Base-by-base conservation (phyloP, 2,329 filamentous ascomycete species). In the Phialemoniopsis sp. region DNA sequence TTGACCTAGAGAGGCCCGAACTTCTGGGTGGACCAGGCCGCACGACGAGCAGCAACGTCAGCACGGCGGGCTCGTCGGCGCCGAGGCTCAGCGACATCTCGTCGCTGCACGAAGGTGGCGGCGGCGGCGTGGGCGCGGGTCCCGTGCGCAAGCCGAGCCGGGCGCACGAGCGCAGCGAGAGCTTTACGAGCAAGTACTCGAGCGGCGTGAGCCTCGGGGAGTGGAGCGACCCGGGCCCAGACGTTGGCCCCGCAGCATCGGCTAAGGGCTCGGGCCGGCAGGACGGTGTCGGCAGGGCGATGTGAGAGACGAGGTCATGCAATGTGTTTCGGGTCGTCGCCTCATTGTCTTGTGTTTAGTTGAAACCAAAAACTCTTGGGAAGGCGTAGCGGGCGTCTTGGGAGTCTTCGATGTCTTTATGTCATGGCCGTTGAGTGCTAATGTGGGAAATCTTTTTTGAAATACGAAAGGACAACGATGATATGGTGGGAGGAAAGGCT, bases 1-100 rank as follows among this genome's bases (percentile, higher is more conserved):
- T 83, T 50, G 80, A 84, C 47, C 64, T 83, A n/a, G 79, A 83
- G 52, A 57, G 66, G 32, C 66, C 73, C 28, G 66, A 76, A 49
- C 58, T 73, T 7, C 60, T 68, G 4, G 51, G 50, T 33, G 50
- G 55, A 26, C 51, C 50, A 34, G 53, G 29, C 10, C 18, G 13
- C 16, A 19, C 15, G 35, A 54, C 60, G 3, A 53, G 54, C 41
- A 53, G 53, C 41, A 54, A 48, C 37, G 47, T 47, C 45, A 55
- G 53, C 44, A 51, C 50, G 8, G 50, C 46, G 10, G 53, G 52
- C 29, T 43, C 46, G 21, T 46, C 45, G 35, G 36, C 36, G 10
- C 37, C 46, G 29, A 35, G 44, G 28, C n/a, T 43, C 17, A 35
- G 29, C 15, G 21, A 36, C 29, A 13, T 33, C 28, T 18, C 26